phyloP scores from a whole-genome alignment of 176 grass and related monocot species.

The Avena eriantha region DNA sequence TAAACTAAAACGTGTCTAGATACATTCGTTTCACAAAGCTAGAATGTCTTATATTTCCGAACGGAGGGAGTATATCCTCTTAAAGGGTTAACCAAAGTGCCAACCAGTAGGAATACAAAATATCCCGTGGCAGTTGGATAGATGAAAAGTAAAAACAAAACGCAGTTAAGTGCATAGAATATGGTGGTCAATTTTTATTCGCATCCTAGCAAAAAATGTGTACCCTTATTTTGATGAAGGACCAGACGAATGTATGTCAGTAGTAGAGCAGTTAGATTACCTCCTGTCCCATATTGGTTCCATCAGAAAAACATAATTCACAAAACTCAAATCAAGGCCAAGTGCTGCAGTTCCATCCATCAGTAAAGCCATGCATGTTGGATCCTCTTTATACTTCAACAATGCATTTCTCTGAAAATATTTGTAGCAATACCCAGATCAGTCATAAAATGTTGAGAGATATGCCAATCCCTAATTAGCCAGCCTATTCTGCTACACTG shows the following conservation, averaged over 20 bases:
- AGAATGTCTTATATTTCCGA: too few relatives aligned
- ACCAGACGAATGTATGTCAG: neutral
- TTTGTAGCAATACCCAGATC: constrained; percentile 36
- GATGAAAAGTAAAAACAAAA: neutral
- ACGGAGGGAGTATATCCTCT: too few relatives aligned
- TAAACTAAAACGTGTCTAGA: too few relatives aligned
- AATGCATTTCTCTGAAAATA: constrained; percentile 80
- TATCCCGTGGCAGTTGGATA: neutral
- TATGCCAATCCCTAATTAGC: constrained; percentile 25
- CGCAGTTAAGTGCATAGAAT: neutral
- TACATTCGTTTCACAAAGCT: too few relatives aligned
- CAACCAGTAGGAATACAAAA: constrained; percentile 3
- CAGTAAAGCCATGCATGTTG: constrained; percentile 83
- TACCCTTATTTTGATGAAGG: constrained; percentile 18
- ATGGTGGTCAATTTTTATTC: neutral
- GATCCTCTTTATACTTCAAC: constrained; percentile 78
- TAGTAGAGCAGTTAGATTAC: constrained; percentile 42
- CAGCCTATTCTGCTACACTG: neutral
- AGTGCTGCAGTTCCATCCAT: constrained; percentile 98
- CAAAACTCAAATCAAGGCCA: constrained; percentile 98
- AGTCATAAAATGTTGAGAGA: constrained; percentile 23
- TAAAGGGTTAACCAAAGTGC: neutral
- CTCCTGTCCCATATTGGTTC: constrained; percentile 99
- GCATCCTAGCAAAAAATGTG: neutral
- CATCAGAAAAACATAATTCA: constrained; percentile 91